Evolutionary conservation across 768 basidiomycete species (phyloP), one percentile per base, ranked within the genome.

Genomic region (Strobilomyces confusus): DNA sequence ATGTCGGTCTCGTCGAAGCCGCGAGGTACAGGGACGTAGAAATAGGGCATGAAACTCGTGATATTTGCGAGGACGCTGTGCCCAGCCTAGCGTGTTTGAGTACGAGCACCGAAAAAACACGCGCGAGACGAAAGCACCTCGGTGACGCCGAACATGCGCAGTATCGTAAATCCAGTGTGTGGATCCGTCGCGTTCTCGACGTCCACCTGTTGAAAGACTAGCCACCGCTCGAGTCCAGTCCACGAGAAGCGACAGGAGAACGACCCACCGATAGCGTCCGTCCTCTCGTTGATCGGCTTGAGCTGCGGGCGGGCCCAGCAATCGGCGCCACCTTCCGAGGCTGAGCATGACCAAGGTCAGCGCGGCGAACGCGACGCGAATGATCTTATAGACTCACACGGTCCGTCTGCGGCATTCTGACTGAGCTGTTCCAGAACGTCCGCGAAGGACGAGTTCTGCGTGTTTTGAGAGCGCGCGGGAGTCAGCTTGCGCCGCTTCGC

Each of bases 141-240:
- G 2, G 93, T 98, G 9, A 98, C 89, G 34, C 97, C 97, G 68
- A 86, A 98, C 76, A 98, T 83, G 46, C 93, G 78, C 15, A 83
- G 61, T 51, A 72, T 69, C 5, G 83, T 71, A 12, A 60, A 71
- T 9, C 77, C 75, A 3, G 72, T 71, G 4, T 66, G 67, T 8
- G 64, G 64, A 30, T 80, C 78, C 5, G 72, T 72, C 13, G 84
- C 78, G 51, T 86, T 80, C 58, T 95, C 92, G 9, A 98, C 78
- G 58, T 98, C 97, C 54, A 95, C 95, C 70, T 98, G 97, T 68
- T 99, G 97, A 63, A 98, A 98, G 17, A 89, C 92, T 95, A 32
- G 26, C 5, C 14, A 59, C 26, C 52, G 20, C 41, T 37, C 9
- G 25, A 43, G 33, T 30, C 12, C 29, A 37, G 14, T 29, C 29